Conservation (phyloP, 257 asterid genomes). For the Cordia subcordata region DNA sequence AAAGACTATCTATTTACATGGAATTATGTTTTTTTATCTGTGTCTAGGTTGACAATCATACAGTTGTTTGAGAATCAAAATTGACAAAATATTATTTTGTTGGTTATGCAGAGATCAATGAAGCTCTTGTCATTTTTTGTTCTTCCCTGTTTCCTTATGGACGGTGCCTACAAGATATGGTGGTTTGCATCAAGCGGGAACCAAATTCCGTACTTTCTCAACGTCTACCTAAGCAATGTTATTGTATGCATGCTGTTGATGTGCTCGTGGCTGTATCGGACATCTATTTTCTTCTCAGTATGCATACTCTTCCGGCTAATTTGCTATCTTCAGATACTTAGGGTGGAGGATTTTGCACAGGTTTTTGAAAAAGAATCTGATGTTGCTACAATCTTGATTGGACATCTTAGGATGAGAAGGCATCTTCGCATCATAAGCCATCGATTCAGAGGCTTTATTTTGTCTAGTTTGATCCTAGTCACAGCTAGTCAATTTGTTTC, state of each 20-base stretch:
- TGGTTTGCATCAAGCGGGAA: slow-evolving; percentile 88
- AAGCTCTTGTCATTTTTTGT: slow-evolving; percentile 77
- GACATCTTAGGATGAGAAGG: slow-evolving; percentile 82
- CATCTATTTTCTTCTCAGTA: slow-evolving; percentile 72
- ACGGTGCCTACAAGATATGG: slow-evolving; percentile 78
- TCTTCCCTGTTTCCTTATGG: slow-evolving; percentile 71
- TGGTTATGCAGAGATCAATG: slow-evolving; percentile 67
- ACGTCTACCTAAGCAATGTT: slow-evolving; percentile 48
- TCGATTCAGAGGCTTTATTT: slow-evolving; percentile 73
- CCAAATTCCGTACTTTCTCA: slow-evolving; percentile 76
- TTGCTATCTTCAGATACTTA: slow-evolving; percentile 67
- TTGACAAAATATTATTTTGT: neutral
- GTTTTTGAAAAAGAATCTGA: slow-evolving; percentile 69
- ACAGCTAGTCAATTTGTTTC: slow-evolving; percentile 77
- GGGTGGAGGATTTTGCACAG: slow-evolving; percentile 74
- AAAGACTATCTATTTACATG: too few relatives aligned
- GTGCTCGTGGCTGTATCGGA: slow-evolving; percentile 83
- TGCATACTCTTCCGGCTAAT: slow-evolving; percentile 85
- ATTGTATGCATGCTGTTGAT: slow-evolving; percentile 54
- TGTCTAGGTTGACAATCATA: too few relatives aligned
- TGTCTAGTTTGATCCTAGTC: slow-evolving; percentile 59
- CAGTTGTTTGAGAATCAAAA: neutral
- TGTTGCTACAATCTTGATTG: slow-evolving; percentile 59
- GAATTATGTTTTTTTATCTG: too few relatives aligned
- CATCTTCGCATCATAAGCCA: slow-evolving; percentile 83